Conservation (phyloP, 768 basidiomycete species). For the Phylloporus sp. region DNA sequence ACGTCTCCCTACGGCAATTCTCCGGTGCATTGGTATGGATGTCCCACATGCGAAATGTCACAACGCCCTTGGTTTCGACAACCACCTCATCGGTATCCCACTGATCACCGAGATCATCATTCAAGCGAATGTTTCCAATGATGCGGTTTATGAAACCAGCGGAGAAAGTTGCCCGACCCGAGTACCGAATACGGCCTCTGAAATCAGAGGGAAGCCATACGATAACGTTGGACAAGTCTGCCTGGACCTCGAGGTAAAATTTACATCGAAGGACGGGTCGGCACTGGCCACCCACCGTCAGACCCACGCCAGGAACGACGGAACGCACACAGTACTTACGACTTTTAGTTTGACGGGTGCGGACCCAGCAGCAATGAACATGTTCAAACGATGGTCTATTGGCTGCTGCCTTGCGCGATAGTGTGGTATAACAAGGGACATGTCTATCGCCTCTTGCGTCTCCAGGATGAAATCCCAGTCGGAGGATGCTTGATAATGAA, state of each 20-base stretch:
- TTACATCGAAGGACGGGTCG: conserved; percentile 50
- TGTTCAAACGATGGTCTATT: conserved; percentile 64
- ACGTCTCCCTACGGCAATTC: conserved; percentile 53
- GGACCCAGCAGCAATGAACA: conserved; percentile 54
- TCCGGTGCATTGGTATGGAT: conserved; percentile 63
- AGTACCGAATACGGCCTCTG: conserved; percentile 58
- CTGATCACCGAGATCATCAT: conserved; percentile 35
- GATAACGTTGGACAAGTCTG: conserved; percentile 64
- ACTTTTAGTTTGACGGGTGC: conserved; percentile 67
- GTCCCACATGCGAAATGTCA: conserved; percentile 81
- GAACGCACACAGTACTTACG: conserved; percentile 41
- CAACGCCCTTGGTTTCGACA: conserved; percentile 54
- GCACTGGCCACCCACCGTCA: conserved; percentile 40
- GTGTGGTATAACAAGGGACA: conserved; percentile 70
- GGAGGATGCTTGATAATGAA: conserved; percentile 57
- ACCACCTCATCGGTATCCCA: conserved; percentile 58
- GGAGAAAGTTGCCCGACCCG: conserved; percentile 55
- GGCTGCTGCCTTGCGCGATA: conserved; percentile 76
- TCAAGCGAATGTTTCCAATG: conserved; percentile 47
- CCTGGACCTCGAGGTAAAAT: conserved; percentile 64
- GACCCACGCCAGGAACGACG: not conserved
- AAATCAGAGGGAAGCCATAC: conserved; percentile 81
- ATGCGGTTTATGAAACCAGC: conserved; percentile 73
- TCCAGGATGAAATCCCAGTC: conserved; percentile 69
- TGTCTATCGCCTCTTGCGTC: conserved; percentile 50